Percentiles rank a stretch among this genome's conserved stretches.
These are phyloP conservation scores for Lasiodiplodia sp. DNA, from an alignment of 2,329 filamentous ascomycete species.

Conservation along the genomic window DNA sequence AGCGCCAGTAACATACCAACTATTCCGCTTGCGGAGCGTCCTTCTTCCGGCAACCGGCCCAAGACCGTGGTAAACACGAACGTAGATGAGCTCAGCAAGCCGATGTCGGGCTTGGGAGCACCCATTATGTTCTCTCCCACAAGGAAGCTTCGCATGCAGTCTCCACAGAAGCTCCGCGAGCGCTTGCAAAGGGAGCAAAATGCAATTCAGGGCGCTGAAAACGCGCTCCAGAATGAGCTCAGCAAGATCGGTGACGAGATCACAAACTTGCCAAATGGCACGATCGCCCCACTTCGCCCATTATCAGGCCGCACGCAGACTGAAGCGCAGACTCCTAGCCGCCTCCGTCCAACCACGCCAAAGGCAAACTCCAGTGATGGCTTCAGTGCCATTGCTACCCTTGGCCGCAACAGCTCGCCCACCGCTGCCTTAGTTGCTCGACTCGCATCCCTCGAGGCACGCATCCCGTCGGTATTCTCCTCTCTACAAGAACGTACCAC, in stretches of 20 bases:
- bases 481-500: constrained; percentile 38
- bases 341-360: constrained; percentile 28
- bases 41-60: constrained; percentile 48
- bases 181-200: constrained; percentile 83
- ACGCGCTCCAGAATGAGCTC: constrained; percentile 75
- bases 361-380: constrained; percentile 27
- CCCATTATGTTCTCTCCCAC: constrained; percentile 24
- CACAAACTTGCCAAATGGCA: constrained; percentile 52
- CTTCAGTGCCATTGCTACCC: constrained; percentile 30
- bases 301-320: constrained; percentile 14
- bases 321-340: constrained; percentile 29
- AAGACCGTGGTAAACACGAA: constrained; percentile 35
- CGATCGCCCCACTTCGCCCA: constrained; percentile 19
- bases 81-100: constrained; percentile 26
- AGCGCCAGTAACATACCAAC: constrained; percentile 17
- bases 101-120: constrained; percentile 33
- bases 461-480: constrained; percentile 1
- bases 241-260: constrained; percentile 83
- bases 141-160: constrained; percentile 59
- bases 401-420: constrained; percentile 34
- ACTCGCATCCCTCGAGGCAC: constrained; percentile 70
- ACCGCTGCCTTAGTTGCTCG: constrained; percentile 60
- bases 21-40: constrained; percentile 25
- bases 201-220: constrained; percentile 69
- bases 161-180: constrained; percentile 75